A percentile compares a stretch with the other conserved stretches of the same genome.
These are phyloP conservation scores for Candida maesae DNA, from an alignment of 805 yeast genomes.

Conservation along the genomic window DNA sequence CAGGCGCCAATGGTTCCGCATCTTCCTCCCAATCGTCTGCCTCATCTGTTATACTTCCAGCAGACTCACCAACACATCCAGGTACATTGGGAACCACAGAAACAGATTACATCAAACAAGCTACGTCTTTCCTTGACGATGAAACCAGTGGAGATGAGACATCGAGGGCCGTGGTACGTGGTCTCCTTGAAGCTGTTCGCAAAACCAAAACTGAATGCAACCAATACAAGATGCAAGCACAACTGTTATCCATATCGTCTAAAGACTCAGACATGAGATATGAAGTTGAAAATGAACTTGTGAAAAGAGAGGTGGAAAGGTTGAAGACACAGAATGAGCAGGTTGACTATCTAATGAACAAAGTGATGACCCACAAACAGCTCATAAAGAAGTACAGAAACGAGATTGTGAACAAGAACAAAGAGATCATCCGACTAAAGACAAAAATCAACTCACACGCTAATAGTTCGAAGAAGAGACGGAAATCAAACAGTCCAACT, in stretches of 20 bases:
- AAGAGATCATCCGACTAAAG: constrained; percentile 39
- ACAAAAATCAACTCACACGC: constrained; percentile 9
- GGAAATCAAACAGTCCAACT: constrained; percentile 12
- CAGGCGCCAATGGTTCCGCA: background rate
- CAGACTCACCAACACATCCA: background rate
- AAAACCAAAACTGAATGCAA: constrained; percentile 30
- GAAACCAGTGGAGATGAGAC: constrained; percentile 5
- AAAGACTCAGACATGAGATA: constrained; percentile 42
- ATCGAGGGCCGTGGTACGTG: constrained; percentile 13
- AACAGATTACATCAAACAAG: background rate
- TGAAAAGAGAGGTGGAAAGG: constrained; percentile 44
- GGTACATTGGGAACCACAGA: background rate
- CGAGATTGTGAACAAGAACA: constrained; percentile 40
- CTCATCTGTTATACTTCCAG: background rate
- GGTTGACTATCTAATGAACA: constrained; percentile 33
- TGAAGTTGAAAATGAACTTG: constrained; percentile 44
- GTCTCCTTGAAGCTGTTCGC: constrained; percentile 22
- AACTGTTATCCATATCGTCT: constrained; percentile 40
- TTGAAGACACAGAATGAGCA: constrained; percentile 32
- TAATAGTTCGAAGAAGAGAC: constrained; percentile 13
- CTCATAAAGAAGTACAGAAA: constrained; percentile 42
- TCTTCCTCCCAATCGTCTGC: constrained; percentile 15
- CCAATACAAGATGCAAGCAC: constrained; percentile 33
- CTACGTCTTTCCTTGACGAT: background rate
- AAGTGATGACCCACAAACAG: constrained; percentile 38